Conservation (phyloP, 495 filamentous ascomycete species). For the Podospora tetraspora region DNA sequence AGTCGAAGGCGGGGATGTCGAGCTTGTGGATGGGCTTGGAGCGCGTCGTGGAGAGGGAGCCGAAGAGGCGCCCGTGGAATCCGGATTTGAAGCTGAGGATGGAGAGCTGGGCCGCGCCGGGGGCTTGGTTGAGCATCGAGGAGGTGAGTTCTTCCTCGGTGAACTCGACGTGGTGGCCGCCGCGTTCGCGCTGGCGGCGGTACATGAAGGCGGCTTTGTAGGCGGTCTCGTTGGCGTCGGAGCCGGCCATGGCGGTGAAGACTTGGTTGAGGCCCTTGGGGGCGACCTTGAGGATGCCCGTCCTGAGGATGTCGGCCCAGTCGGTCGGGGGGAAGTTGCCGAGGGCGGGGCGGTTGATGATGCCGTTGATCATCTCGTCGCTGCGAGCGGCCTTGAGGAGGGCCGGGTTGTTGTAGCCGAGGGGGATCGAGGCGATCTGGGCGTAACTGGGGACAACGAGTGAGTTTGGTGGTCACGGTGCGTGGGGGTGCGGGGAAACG, state of each 20-base stretch:
- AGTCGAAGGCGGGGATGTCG: constrained; percentile 97
- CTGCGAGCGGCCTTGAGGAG: constrained; percentile 65
- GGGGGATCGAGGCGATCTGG: constrained; percentile 94
- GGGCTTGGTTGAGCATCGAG: constrained; percentile 79
- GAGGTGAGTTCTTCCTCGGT: constrained; percentile 70
- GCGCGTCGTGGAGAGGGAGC: constrained; percentile 84
- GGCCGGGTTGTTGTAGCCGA: constrained; percentile 93
- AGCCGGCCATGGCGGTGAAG: constrained; percentile 93
- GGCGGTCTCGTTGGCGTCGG: constrained; percentile 97
- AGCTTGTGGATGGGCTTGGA: constrained; percentile 98
- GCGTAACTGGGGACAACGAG: constrained; percentile 56
- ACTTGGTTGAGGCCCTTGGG: constrained; percentile 92
- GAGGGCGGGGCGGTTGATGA: constrained; percentile 92
- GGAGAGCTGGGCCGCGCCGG: constrained; percentile 75
- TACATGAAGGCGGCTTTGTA: constrained; percentile 99
- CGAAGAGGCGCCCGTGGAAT: constrained; percentile 96
- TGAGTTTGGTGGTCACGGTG: constrained; percentile 9
- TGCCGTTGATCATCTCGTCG: constrained; percentile 70
- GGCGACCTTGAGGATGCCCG: constrained; percentile 82
- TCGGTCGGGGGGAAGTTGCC: constrained; percentile 93
- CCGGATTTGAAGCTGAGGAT: constrained; percentile 90
- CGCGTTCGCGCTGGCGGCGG: constrained; percentile 81
- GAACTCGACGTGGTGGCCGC: constrained; percentile 77
- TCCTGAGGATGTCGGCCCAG: constrained; percentile 80
- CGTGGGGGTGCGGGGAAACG: constrained; percentile 26